These are phyloP conservation scores for Naganishia onofrii DNA, from an alignment of 768 basidiomycete species.

Conservation along the genomic window DNA sequence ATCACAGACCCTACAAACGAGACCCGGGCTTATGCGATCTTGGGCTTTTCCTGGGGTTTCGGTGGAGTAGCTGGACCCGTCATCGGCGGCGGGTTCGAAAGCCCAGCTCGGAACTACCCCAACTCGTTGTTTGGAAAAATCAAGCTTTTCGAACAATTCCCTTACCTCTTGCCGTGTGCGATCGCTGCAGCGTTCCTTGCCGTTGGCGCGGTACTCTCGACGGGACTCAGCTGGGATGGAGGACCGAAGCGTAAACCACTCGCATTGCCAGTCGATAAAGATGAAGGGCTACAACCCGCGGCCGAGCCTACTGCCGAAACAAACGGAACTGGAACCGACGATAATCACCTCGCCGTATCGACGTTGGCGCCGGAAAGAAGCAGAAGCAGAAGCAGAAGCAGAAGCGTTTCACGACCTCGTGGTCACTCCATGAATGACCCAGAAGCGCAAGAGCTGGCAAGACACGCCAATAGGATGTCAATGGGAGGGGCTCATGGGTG, in stretches of 20 bases:
- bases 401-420: conserved; percentile 2
- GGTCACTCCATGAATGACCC: conserved; percentile 18
- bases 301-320: background rate
- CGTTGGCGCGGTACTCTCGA: conserved; percentile 74
- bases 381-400: background rate
- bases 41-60: background rate
- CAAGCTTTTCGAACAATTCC: conserved; percentile 70
- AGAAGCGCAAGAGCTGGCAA: conserved; percentile 27
- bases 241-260: conserved; percentile 85
- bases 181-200: conserved; percentile 75
- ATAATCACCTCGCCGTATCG: background rate
- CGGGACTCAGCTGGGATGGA: conserved; percentile 87
- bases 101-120: conserved; percentile 82
- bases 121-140: conserved; percentile 62
- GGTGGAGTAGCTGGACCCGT: conserved; percentile 59
- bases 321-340: background rate
- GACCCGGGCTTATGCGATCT: conserved; percentile 51
- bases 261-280: conserved; percentile 74
- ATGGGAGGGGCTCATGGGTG: conserved; percentile 51
- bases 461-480: conserved; percentile 47
- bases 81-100: conserved; percentile 54
- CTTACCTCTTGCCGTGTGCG: conserved; percentile 83
- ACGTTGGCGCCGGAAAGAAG: background rate
- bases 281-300: conserved; percentile 6
- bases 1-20: conserved; percentile 91